A percentile compares a stretch with the other conserved stretches of the same genome.
phyloP scores from a whole-genome alignment of 202 grass and related monocot genomes.

The Digitaria exilis region DNA sequence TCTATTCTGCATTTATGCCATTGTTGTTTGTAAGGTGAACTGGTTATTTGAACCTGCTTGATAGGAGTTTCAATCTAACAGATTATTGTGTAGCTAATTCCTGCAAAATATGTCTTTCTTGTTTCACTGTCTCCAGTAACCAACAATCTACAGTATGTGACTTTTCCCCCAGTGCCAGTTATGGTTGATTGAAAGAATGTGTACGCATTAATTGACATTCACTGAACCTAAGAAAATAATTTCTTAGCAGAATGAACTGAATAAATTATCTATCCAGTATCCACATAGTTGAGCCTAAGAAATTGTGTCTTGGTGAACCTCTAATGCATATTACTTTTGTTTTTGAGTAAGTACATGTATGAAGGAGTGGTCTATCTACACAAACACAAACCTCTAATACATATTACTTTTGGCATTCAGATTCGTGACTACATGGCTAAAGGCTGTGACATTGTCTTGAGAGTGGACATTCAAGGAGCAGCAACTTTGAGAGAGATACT shows the following conservation, averaged over 20 bases:
- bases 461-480: slow-evolving; percentile 97
- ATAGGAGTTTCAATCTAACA: neutral
- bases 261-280: neutral
- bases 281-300: neutral
- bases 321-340: neutral
- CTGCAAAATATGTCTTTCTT: neutral
- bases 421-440: slow-evolving; percentile 94
- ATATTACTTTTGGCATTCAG: slow-evolving; percentile 45
- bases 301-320: neutral
- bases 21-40: neutral
- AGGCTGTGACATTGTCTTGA: slow-evolving; percentile 88
- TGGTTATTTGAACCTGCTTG: slow-evolving; percentile 4
- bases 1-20: neutral
- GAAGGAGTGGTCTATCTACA: slow-evolving; percentile 5
- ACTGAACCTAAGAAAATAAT: neutral
- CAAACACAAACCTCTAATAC: slow-evolving; percentile 28
- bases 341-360: neutral
- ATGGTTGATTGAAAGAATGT: neutral
- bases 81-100: slow-evolving; percentile 14
- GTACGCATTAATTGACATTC: neutral
- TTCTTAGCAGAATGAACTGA: neutral
- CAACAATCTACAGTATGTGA: neutral
- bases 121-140: neutral
- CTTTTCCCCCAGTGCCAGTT: neutral
- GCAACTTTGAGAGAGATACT: slow-evolving; percentile 83